Evolutionary conservation across 2,329 filamentous ascomycete genomes (phyloP), one percentile per base, ranked within the genome.

Genomic region (Aspergillus sp.): DNA sequence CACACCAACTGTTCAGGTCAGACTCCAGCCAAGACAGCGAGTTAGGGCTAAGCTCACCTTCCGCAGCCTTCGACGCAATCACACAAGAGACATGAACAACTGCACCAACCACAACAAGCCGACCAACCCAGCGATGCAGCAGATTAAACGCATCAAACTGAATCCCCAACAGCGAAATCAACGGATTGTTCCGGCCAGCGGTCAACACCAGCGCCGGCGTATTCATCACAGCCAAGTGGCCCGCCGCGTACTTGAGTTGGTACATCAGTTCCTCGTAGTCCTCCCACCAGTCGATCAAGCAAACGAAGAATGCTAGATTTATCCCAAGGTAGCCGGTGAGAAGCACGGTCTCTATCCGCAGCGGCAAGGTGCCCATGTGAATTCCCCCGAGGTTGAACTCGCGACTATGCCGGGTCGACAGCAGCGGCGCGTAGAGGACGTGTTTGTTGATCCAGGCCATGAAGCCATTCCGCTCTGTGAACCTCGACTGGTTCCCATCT

Each of bases 71-170:
- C 4, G 59, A 62, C 0, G 61, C 69, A 11, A 73, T 31, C 41
- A 72, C 70, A 31, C 62, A 64, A 35, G 61, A 55, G 41, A 88
- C 88, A 74, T 96, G 91, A 23, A 90, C 78, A 46, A 91, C 66
- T 6, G 84, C 77, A 70, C 93, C 88, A 8, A 87, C 57, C 12
- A 90, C 83, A 31, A 90, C 84, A 40, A 91, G 83, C 25, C 90
- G 84, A 21, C 90, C 90, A 61, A 90, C 84, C 90, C 90, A 95
- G 61, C 90, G 86, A 74, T 95, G 90, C 57, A 93, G 79, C 11
- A 93, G 85, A 73, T 97, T 97, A 82, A 96, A 97, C 0, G 91
- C 93, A 73, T 98, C 93, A 75, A 96, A 98, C 68, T 90, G 91
- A 69, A 97, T 87, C 62, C 89, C 85, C 55, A 97, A 82, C 31